Evolutionary conservation across 345 rosid species (phyloP), one percentile per base, ranked within the genome.

Genomic region (Gossypium australe): DNA sequence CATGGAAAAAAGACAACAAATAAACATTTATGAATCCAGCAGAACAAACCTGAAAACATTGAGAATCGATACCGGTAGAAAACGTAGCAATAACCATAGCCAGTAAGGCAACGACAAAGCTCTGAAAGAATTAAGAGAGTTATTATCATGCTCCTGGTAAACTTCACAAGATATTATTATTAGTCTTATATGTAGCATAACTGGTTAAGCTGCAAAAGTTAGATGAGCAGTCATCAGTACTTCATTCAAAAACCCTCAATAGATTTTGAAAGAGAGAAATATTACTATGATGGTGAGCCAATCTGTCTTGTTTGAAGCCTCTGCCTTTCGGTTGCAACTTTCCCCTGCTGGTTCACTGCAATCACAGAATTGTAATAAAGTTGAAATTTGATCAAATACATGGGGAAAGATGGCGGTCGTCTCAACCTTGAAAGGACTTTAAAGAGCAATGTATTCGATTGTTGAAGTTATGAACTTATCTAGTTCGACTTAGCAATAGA

Each of bases 271-370:
- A 63, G 77, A 72, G 25, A 3, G 11, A 14, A 51, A 56, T n/a
- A 76, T 87, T 94, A 92, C 98, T 77, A 94, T 92, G 79, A 94
- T 90, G 43, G 95, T 92, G 58, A 94, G 94, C 98, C 98, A 94
- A 41, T 94, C 98, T 7, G 97, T 94, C 80, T 82, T 86, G 74
- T 79, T 82, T 45, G 97, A 89, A 83, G 90, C 87, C 79, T 90
- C 95, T 67, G 95, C 90, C 78, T 88, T 90, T 81, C 89, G 85
- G 79, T 92, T 92, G 86, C 98, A 94, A 76, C 80, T 87, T 84
- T 86, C 91, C 2, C 97, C 98, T 9, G 85, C 95, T 5, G 98
- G 98, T 82, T 94, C 98, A 81, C 98, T 94, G 89, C 63, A 83
- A 72, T 79, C 24, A 57, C 67, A 67, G 68, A 53, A 71, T 70